Conservation (phyloP, 2,329 filamentous ascomycete species). For the Cytospora piceae region DNA sequence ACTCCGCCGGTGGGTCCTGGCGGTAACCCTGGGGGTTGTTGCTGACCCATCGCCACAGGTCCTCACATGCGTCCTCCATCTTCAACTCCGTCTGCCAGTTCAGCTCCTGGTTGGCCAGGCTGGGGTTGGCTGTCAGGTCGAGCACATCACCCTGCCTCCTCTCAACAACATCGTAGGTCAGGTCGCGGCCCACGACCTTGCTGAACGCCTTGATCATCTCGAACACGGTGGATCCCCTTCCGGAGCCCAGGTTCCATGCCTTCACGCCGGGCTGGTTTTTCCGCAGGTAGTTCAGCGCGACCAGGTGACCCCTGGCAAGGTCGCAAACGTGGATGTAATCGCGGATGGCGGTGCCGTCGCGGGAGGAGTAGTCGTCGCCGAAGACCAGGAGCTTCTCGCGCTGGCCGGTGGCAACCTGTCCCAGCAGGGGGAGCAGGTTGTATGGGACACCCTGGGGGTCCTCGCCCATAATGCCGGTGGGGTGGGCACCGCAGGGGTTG, state of each 20-base stretch:
- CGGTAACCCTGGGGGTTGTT: conserved; percentile 97
- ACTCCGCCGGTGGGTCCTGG: conserved; percentile 83
- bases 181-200: conserved; percentile 79
- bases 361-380: conserved; percentile 89
- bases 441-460: conserved; percentile 94
- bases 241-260: conserved; percentile 96
- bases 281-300: conserved; percentile 88
- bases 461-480: conserved; percentile 96
- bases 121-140: conserved; percentile 90
- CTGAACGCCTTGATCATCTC: conserved; percentile 98
- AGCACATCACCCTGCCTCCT: conserved; percentile 89
- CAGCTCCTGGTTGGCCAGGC: conserved; percentile 84
- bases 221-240: conserved; percentile 91
- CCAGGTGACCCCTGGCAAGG: conserved; percentile 81
- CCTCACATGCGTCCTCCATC: conserved; percentile 89
- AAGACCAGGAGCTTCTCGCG: conserved; percentile 93
- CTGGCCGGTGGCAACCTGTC: conserved; percentile 94
- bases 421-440: conserved; percentile 91
- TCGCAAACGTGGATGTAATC: conserved; percentile 98
- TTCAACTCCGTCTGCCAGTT: conserved; percentile 89
- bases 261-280: conserved; percentile 84
- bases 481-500: conserved; percentile 94
- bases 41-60: conserved; percentile 95
- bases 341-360: conserved; percentile 90
- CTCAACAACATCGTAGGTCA: conserved; percentile 83